Evolutionary conservation across 2,329 filamentous ascomycete genomes (phyloP).

Genomic region (Tricladium varicosporioides): DNA sequence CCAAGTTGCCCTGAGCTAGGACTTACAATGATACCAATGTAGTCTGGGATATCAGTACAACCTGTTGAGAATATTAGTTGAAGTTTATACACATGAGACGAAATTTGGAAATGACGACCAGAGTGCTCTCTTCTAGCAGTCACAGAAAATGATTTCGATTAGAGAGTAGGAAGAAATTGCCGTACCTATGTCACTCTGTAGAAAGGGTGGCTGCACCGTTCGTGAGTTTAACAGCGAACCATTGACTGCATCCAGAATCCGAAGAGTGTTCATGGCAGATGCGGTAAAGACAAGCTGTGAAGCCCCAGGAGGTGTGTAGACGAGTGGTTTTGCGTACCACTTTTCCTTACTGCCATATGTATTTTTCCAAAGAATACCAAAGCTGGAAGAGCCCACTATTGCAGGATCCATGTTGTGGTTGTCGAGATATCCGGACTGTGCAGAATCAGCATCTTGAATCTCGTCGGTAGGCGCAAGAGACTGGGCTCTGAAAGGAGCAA

Average conservation of each 20-base stretch:
- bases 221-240: conserved; percentile 38
- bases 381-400: conserved; percentile 34
- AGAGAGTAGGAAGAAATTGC: too few relatives aligned
- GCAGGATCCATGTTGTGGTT: conserved; percentile 43
- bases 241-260: conserved; percentile 41
- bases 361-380: conserved; percentile 38
- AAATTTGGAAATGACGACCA: too few relatives aligned
- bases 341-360: conserved; percentile 31
- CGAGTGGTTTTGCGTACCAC: conserved; percentile 44
- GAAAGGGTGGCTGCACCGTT: conserved; percentile 40
- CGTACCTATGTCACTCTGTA: conserved; percentile 19
- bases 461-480: conserved; percentile 20
- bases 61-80: not conserved
- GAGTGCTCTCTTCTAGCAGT: too few relatives aligned
- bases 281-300: conserved; percentile 39
- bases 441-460: conserved; percentile 32
- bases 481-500: conserved; percentile 15
- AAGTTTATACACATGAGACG: too few relatives aligned
- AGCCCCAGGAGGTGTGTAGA: conserved; percentile 40
- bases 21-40: conserved; percentile 36
- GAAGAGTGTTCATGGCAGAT: conserved; percentile 40
- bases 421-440: conserved; percentile 39
- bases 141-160: too few relatives aligned
- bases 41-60: conserved; percentile 42
- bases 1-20: not conserved